phyloP scores from a whole-genome alignment of 225 moss, liverwort and hornwort species.

The Neckera pumila region DNA sequence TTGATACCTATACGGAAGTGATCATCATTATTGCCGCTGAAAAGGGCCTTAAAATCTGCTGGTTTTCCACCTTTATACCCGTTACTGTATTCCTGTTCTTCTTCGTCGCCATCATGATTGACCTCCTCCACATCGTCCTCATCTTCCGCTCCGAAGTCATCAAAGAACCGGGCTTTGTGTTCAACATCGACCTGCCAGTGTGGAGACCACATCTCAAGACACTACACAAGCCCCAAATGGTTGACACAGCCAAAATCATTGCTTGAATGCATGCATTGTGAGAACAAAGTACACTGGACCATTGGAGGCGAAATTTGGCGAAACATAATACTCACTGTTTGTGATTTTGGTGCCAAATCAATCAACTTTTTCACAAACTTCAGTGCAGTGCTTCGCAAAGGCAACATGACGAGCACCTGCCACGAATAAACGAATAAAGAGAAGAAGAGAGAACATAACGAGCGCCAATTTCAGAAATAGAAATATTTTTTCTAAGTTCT shows the following conservation, averaged over 20 bases:
- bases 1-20: slow-evolving; percentile 91
- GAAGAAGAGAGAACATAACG: no score
- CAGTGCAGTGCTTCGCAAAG: slow-evolving; percentile 78
- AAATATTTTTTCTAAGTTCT: background rate
- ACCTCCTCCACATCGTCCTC: slow-evolving; percentile 24
- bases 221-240: background rate
- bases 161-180: slow-evolving; percentile 82
- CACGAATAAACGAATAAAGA: no score
- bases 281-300: background rate
- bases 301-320: background rate
- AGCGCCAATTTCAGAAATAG: background rate
- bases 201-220: background rate
- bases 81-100: slow-evolving; percentile 2
- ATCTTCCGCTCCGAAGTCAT: slow-evolving; percentile 79
- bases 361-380: slow-evolving; percentile 81
- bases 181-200: slow-evolving; percentile 61
- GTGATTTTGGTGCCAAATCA: slow-evolving; percentile 58
- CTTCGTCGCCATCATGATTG: slow-evolving; percentile 2
- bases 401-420: slow-evolving; percentile 86
- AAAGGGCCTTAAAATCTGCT: slow-evolving; percentile 74
- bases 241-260: background rate
- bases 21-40: slow-evolving; percentile 87
- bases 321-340: slow-evolving; percentile 39
- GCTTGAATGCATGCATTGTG: background rate
- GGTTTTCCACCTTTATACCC: slow-evolving; percentile 61